These are phyloP conservation scores for Pseudocercospora ulei DNA, from an alignment of 2,329 filamentous ascomycete species.

Conservation along the genomic window DNA sequence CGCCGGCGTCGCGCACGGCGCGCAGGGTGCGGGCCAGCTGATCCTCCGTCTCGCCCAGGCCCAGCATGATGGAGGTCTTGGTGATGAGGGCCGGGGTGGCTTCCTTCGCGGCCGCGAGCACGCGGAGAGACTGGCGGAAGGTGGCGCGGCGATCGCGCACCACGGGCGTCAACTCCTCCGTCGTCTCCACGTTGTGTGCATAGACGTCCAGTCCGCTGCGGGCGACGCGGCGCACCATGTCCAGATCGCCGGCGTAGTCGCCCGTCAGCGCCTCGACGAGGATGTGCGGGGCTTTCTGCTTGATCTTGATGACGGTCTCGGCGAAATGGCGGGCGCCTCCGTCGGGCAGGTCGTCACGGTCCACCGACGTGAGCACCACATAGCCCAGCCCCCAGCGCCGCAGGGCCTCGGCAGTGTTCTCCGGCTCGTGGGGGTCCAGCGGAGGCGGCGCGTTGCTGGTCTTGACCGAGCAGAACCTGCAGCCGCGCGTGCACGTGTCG, in stretches of 20 bases:
- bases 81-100: slow-evolving; percentile 72
- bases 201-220: slow-evolving; percentile 87
- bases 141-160: slow-evolving; percentile 83
- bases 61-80: slow-evolving; percentile 98
- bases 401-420: slow-evolving; percentile 90
- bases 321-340: slow-evolving; percentile 84
- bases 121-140: slow-evolving; percentile 73
- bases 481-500: slow-evolving; percentile 92
- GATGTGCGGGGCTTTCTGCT: slow-evolving; percentile 59
- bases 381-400: slow-evolving; percentile 90
- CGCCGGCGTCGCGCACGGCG: slow-evolving; percentile 69
- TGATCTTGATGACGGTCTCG: slow-evolving; percentile 89
- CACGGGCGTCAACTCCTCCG: slow-evolving; percentile 77
- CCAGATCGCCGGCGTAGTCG: slow-evolving; percentile 74
- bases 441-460: slow-evolving; percentile 66
- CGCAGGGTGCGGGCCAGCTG: slow-evolving; percentile 70
- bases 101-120: slow-evolving; percentile 72
- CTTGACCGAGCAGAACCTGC: slow-evolving; percentile 95
- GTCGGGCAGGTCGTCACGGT: slow-evolving; percentile 83
- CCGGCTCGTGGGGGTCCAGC: slow-evolving; percentile 88
- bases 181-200: slow-evolving; percentile 94
- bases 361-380: slow-evolving; percentile 85
- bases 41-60: slow-evolving; percentile 80
- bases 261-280: slow-evolving; percentile 78
- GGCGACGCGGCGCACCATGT: slow-evolving; percentile 78